Evolutionary conservation across 495 filamentous ascomycete genomes (phyloP).

Genomic region (Rhizodiscina lignyota): DNA sequence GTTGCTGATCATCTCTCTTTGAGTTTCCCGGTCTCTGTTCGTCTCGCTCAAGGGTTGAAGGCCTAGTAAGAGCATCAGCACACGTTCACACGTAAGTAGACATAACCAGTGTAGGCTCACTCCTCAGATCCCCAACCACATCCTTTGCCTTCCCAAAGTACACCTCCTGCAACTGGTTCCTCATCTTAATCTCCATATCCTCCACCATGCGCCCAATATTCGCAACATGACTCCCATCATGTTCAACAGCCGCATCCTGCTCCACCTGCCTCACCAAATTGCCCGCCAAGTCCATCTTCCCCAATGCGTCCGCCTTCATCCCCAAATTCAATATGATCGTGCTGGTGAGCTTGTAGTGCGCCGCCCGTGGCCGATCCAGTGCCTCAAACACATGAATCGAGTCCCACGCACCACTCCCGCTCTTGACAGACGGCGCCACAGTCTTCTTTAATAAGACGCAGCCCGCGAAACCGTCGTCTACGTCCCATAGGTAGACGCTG

Average conservation of each 20-base stretch:
- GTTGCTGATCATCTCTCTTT: slow-evolving; percentile 78
- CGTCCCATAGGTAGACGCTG: slow-evolving; percentile 95
- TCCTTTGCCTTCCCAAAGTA: slow-evolving; percentile 99
- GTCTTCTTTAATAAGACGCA: slow-evolving; percentile 92
- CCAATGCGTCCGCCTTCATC: slow-evolving; percentile 51
- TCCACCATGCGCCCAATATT: slow-evolving; percentile 90
- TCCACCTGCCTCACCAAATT: slow-evolving; percentile 98
- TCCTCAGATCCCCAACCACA: slow-evolving; percentile 92
- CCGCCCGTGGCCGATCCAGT: slow-evolving; percentile 71
- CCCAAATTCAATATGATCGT: slow-evolving; percentile 88
- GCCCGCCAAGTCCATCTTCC: slow-evolving; percentile 82
- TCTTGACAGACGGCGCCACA: slow-evolving; percentile 32
- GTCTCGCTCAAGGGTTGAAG: slow-evolving; percentile 70
- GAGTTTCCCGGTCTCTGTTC: slow-evolving; percentile 69
- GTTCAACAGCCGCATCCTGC: slow-evolving; percentile 72
- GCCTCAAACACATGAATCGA: slow-evolving; percentile 98
- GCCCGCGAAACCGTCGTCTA: slow-evolving; percentile 96
- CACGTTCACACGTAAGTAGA: background rate
- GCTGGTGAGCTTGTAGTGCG: slow-evolving; percentile 94
- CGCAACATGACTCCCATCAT: slow-evolving; percentile 87
- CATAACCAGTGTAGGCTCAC: slow-evolving; percentile 28
- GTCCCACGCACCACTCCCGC: slow-evolving; percentile 80
- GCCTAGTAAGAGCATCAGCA: slow-evolving; percentile 23
- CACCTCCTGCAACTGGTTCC: slow-evolving; percentile 94
- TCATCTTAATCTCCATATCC: slow-evolving; percentile 99